Evolutionary conservation across 2,329 filamentous ascomycete species (phyloP).

Genomic region (Talaromyces rugulosus): DNA sequence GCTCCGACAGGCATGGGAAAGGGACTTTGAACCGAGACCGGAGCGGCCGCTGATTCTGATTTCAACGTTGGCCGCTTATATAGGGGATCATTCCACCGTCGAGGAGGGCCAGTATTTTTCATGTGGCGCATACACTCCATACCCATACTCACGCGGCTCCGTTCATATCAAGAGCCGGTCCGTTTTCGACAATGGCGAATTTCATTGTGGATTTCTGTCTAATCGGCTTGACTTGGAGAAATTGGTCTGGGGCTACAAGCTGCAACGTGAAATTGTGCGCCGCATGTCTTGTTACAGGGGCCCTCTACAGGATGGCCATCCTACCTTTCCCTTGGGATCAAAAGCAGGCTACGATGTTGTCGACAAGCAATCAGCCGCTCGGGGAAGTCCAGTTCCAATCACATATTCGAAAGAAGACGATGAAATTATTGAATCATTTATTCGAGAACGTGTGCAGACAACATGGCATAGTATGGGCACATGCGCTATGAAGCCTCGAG

Average conservation of each 20-base stretch:
- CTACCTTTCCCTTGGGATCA: constrained; percentile 33
- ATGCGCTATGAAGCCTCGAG: constrained; percentile 12
- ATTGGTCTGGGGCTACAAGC: constrained; percentile 62
- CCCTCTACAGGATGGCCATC: constrained; percentile 35
- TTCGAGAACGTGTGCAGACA: constrained; percentile 36
- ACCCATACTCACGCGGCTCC: constrained; percentile 59
- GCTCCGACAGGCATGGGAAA: constrained; percentile 53
- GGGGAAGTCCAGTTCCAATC: constrained; percentile 35
- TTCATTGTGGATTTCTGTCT: constrained; percentile 55
- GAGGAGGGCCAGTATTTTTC: constrained; percentile 50
- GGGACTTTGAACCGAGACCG: constrained; percentile 46
- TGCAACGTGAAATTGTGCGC: constrained; percentile 57
- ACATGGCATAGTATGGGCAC: constrained; percentile 43
- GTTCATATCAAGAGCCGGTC: constrained; percentile 52
- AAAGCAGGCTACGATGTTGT: constrained; percentile 39
- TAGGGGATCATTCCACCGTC: constrained; percentile 27
- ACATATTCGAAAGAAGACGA: constrained; percentile 49
- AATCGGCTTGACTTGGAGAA: constrained; percentile 56
- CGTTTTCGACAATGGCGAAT: constrained; percentile 46
- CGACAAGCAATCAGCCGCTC: constrained; percentile 18
- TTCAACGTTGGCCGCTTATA: constrained; percentile 14
- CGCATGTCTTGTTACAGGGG: constrained; percentile 50
- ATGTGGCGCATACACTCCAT: constrained; percentile 51
- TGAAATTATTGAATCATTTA: constrained; percentile 42
- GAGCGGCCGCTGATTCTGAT: constrained; percentile 33